These are phyloP conservation scores for Cercospora janseana DNA, from an alignment of 2,329 filamentous ascomycete genomes.

Conservation along the genomic window DNA sequence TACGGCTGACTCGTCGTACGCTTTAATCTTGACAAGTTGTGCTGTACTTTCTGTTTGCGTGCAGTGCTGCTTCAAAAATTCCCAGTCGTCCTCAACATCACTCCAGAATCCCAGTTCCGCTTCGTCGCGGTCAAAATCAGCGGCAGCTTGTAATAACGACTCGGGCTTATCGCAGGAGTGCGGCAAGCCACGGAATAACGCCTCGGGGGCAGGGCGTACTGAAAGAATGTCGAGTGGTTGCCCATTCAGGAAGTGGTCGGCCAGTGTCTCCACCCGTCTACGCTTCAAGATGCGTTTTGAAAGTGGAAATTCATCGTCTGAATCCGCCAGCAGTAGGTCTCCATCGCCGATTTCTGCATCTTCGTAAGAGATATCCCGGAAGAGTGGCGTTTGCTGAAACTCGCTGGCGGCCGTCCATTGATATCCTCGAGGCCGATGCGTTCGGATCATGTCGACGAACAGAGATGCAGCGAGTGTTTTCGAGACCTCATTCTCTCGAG, in stretches of 20 bases:
- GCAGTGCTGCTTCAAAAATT: slow-evolving; percentile 12
- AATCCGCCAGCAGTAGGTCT: slow-evolving; percentile 55
- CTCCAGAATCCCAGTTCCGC: slow-evolving; percentile 11
- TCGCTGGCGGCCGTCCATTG: slow-evolving; percentile 33
- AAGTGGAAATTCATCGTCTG: slow-evolving; percentile 57
- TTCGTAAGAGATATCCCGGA: slow-evolving; percentile 30
- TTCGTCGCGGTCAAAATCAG: not conserved
- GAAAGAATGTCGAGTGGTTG: slow-evolving; percentile 58
- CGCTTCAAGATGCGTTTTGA: slow-evolving; percentile 52
- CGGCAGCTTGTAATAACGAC: slow-evolving; percentile 6
- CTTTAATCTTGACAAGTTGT: too few relatives aligned
- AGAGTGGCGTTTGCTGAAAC: slow-evolving; percentile 34
- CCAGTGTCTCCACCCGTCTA: slow-evolving; percentile 59
- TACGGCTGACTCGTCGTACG: too few relatives aligned
- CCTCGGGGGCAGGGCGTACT: slow-evolving; percentile 41
- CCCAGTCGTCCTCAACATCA: slow-evolving; percentile 22
- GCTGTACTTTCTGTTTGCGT: not conserved
- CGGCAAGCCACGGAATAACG: slow-evolving; percentile 15
- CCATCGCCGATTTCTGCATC: slow-evolving; percentile 22
- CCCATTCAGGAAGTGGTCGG: slow-evolving; percentile 58
- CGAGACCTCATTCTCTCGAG: slow-evolving; percentile 7
- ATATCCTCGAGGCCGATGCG: slow-evolving; percentile 33
- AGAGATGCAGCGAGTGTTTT: not conserved
- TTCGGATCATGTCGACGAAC: slow-evolving; percentile 30
- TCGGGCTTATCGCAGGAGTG: slow-evolving; percentile 41